A percentile compares a stretch with the other conserved stretches of the same genome.
Conservation (phyloP, 306 rosid species). For the Urtica urens region DNA sequence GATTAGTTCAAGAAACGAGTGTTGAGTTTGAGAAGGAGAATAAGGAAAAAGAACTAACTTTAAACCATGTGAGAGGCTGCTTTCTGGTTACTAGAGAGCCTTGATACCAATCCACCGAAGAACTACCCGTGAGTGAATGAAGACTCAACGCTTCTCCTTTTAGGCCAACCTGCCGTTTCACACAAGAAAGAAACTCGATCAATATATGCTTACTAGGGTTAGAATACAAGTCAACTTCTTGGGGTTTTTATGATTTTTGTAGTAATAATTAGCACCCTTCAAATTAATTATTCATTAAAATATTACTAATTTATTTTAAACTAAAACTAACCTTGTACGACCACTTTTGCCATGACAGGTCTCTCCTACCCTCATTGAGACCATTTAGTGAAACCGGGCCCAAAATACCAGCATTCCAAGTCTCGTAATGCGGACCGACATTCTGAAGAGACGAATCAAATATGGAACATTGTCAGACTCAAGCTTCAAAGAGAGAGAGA, state of each 20-base stretch:
- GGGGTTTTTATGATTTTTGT: too few species aligned
- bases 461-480: conserved; percentile 10
- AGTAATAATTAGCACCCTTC: too few species aligned
- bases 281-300: too few species aligned
- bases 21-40: too few species aligned
- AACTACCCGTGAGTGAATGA: conserved; percentile 84
- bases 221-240: conserved; percentile 7
- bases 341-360: conserved; percentile 98
- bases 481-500: not conserved
- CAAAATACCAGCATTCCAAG: conserved; percentile 92
- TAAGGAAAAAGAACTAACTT: conserved; percentile 44
- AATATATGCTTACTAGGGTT: not conserved
- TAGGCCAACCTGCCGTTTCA: conserved; percentile 75
- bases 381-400: conserved; percentile 76
- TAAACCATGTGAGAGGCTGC: conserved; percentile 93
- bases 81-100: conserved; percentile 52
- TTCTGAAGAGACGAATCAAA: conserved; percentile 45
- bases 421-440: conserved; percentile 95
- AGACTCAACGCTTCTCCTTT: conserved; percentile 87
- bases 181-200: conserved; percentile 1
- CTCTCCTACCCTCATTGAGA: conserved; percentile 89
- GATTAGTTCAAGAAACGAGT: too few species aligned
- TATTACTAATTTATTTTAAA: too few species aligned
- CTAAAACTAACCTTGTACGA: conserved; percentile 76
- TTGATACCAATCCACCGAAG: conserved; percentile 85